Percentiles rank a stretch among this genome's conserved stretches.
Evolutionary conservation across 352 stramenopile species (phyloP).

Genomic region (Phytophthora tentaculata): DNA sequence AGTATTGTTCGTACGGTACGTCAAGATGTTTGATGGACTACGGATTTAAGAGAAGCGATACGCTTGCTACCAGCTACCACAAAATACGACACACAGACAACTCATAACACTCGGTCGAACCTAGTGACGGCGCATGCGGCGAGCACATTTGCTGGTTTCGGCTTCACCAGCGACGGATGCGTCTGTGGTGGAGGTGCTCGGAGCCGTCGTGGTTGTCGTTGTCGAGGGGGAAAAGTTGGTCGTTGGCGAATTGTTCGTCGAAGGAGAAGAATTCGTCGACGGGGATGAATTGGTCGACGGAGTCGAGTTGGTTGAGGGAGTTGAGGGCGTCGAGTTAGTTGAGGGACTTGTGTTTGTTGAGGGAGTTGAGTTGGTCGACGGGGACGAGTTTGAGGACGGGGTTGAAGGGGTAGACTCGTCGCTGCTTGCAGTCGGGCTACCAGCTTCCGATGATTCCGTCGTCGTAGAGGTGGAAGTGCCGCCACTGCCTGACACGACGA

Average conservation of each 20-base stretch:
- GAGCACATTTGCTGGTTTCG: slow-evolving; percentile 25
- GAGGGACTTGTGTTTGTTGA: neutral
- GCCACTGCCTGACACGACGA: slow-evolving; percentile 37
- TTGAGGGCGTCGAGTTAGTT: neutral
- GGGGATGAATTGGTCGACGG: neutral
- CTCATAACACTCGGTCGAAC: neutral
- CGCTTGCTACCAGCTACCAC: neutral
- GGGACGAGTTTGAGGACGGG: too few relatives aligned
- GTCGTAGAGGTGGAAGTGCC: neutral
- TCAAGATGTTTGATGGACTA: neutral
- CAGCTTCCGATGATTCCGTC: neutral
- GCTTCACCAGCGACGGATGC: slow-evolving; percentile 22
- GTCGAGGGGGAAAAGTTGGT: neutral
- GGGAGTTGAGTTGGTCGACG: too few relatives aligned
- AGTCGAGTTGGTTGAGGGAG: neutral
- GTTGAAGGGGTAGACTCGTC: neutral
- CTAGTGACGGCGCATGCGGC: slow-evolving; percentile 34
- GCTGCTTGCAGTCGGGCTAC: neutral
- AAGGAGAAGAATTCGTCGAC: neutral
- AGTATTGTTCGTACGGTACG: too few relatives aligned
- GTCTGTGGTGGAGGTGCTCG: neutral
- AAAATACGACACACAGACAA: neutral
- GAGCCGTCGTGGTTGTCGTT: neutral
- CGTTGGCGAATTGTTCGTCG: neutral
- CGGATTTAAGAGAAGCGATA: neutral